Conservation (phyloP, 192 early-diverging fungal genomes). For the Glomus cerebriforme region DNA sequence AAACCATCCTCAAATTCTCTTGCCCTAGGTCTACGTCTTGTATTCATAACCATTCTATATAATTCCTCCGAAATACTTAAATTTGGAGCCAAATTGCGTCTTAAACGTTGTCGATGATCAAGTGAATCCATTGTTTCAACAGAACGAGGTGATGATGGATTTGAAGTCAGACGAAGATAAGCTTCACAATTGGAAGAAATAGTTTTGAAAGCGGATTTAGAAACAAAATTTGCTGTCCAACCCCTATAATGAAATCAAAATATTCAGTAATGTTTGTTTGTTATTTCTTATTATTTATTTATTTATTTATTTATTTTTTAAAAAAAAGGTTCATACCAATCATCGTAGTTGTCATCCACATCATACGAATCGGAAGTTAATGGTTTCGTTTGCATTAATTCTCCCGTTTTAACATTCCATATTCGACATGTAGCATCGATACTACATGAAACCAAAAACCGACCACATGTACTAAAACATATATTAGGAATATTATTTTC, state of each 20-base stretch:
- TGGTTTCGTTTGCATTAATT: background rate
- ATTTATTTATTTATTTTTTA: background rate
- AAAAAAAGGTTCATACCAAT: background rate
- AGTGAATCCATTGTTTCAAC: no score
- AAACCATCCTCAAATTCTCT: background rate
- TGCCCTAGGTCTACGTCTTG: background rate
- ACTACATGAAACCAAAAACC: slow-evolving; percentile 56
- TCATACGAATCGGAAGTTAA: background rate
- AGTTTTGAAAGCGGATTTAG: background rate
- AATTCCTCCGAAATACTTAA: background rate
- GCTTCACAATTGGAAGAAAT: background rate
- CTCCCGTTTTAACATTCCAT: slow-evolving; percentile 41
- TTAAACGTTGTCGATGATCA: no score
- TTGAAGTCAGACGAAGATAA: background rate
- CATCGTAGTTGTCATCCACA: background rate
- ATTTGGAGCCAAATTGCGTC: background rate
- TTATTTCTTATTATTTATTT: no score
- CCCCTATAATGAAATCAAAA: slow-evolving; percentile 1
- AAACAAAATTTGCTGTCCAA: slow-evolving; percentile 25
- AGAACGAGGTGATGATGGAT: no score
- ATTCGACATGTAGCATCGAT: slow-evolving; percentile 56
- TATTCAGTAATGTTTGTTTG: no score
- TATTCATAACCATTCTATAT: background rate
- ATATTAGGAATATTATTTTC: slow-evolving; percentile 64
- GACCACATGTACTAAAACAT: slow-evolving; percentile 54